Evolutionary conservation across 768 basidiomycete genomes (phyloP), one percentile per base, ranked within the genome.

Genomic region (Tephrocybe sp.): DNA sequence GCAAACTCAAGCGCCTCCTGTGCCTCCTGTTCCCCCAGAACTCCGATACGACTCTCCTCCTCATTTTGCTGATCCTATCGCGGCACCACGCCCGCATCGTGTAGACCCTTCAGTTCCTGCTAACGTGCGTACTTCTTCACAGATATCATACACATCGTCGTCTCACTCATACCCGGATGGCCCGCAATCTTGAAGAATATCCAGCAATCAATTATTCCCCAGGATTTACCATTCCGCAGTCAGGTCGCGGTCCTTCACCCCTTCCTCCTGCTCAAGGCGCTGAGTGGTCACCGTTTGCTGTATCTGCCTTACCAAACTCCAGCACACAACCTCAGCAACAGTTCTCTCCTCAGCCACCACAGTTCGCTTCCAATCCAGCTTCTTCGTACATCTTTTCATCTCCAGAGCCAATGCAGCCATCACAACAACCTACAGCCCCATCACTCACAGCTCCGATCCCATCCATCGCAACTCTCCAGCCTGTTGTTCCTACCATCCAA

Each of bases 361-460:
- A 24, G 26, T 35, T 36, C 56, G 36, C 52, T 51, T 54, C 44
- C 42, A 36, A 49, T 54, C 16, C 54, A 57, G 32, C 60, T 55
- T 71, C 76, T 7, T 74, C 76, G 0, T 75, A 76, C 8, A 64
- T 79, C 12, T 79, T 79, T 13, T 73, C 74, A 26, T 60, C 79
- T 27, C 66, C 74, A 28, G 80, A 80, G 36, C 36, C 36, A n/a
- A 4, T 37, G n/a, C 70, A 75, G 3, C 73, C 84, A 22, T 58
- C 73, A 36, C 51, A 56, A 9, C 54, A 51, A 55, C 12, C 55
- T 47, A 19, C 59, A 46, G 44, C 63, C 40, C 78, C 83, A 2
- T 73, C 79, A 0, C 75, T 92, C 7, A 87, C 87, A 0, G 82
- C 82, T 0, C 78, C 87, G 4, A 70, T 91, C 0, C 89, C 92